Conservation (phyloP, 768 basidiomycete genomes). For the Mycena capillaripes region DNA sequence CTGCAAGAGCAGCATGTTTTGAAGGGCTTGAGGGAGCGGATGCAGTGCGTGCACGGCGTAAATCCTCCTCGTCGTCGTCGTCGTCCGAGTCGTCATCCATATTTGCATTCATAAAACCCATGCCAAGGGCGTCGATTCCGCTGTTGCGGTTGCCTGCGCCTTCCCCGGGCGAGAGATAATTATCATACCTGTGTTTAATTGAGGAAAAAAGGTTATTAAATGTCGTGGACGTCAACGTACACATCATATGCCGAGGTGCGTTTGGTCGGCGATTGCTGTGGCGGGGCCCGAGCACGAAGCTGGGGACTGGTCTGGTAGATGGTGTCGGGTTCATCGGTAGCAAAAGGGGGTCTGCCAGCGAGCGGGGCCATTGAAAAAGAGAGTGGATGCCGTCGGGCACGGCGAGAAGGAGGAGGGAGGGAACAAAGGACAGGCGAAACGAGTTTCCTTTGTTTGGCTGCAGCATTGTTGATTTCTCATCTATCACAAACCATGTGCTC, state of each 20-base stretch:
- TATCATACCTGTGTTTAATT: constrained; percentile 68
- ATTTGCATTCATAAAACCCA: constrained; percentile 60
- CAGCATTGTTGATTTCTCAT: neutral
- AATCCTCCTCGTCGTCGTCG: constrained; percentile 40
- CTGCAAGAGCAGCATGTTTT: constrained; percentile 55
- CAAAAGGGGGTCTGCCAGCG: constrained; percentile 76
- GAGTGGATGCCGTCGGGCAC: constrained; percentile 37
- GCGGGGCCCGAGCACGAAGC: constrained; percentile 43
- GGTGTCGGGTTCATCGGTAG: constrained; percentile 77
- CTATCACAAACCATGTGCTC: neutral
- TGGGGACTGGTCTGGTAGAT: constrained; percentile 61
- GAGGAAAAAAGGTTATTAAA: constrained; percentile 16
- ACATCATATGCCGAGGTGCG: constrained; percentile 75
- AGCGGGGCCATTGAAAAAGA: constrained; percentile 57
- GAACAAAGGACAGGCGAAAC: constrained; percentile 22
- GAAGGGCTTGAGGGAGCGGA: constrained; percentile 39
- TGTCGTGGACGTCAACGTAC: constrained; percentile 62
- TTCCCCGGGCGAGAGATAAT: constrained; percentile 59
- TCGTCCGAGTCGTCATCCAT: constrained; percentile 63
- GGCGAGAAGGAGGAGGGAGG: constrained; percentile 15
- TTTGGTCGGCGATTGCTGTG: constrained; percentile 60
- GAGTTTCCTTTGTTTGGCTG: neutral
- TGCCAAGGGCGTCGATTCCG: constrained; percentile 67
- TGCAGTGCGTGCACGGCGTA: constrained; percentile 35
- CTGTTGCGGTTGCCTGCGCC: constrained; percentile 52